phyloP scores from a whole-genome alignment of 805 yeast species.

The Candida broadrunensis region DNA sequence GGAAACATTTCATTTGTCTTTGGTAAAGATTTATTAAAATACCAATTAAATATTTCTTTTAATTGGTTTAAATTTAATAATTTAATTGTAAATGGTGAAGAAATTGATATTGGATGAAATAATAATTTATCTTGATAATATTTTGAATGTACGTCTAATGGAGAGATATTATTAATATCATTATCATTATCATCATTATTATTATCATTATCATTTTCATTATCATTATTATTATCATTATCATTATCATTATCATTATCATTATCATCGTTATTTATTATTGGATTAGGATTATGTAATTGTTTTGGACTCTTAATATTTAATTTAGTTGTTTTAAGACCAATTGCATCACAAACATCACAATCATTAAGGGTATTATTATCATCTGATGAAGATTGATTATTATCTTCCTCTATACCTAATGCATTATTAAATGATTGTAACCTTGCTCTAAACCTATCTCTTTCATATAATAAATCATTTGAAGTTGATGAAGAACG shows the following conservation, averaged over 20 bases:
- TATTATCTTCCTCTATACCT: slow-evolving; percentile 2
- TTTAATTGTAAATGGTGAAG: slow-evolving; percentile 10
- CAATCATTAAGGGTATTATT: slow-evolving; percentile 10
- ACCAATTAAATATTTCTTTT: slow-evolving; percentile 27
- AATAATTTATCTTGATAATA: slow-evolving; percentile 9
- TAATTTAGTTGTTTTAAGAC: slow-evolving; percentile 36
- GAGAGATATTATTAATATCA: slow-evolving; percentile 6
- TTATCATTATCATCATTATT: not conserved
- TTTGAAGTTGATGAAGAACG: slow-evolving; percentile 39
- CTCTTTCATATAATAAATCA: slow-evolving; percentile 38
- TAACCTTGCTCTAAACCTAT: slow-evolving; percentile 38
- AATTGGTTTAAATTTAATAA: slow-evolving; percentile 13
- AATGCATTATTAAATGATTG: slow-evolving; percentile 25
- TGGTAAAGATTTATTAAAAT: slow-evolving; percentile 48
- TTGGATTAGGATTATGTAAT: not conserved
- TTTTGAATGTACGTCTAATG: slow-evolving; percentile 14
- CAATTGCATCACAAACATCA: slow-evolving; percentile 35
- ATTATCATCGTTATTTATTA: not conserved
- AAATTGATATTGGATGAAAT: not conserved
- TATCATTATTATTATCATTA: not conserved
- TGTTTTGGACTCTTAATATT: slow-evolving; percentile 12
- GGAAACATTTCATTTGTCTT: slow-evolving; percentile 74
- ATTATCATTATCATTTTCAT: no score
- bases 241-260: not conserved
- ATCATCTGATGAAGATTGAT: not conserved